Evolutionary conservation across 176 grass and related monocot genomes (phyloP).

Genomic region (Rhynchospora breviuscula): DNA sequence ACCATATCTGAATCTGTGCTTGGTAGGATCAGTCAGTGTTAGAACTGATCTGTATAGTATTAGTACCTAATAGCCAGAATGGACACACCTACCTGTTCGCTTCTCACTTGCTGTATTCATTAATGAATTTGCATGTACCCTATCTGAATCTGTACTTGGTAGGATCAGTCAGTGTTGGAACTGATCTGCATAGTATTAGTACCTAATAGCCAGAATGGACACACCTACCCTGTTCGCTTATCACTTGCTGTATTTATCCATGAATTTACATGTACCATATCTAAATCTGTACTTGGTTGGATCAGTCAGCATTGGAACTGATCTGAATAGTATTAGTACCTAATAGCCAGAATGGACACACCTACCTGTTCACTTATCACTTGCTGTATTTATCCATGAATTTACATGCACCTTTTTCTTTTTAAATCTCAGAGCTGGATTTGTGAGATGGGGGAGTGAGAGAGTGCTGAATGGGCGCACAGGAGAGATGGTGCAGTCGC

Average conservation of each 20-base stretch:
- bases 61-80: not conserved
- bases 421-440: slow-evolving; percentile 55
- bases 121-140: too few species aligned
- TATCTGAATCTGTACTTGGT: too few species aligned
- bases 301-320: too few species aligned
- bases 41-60: not conserved
- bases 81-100: not conserved
- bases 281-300: too few species aligned
- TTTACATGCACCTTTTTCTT: not conserved
- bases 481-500: slow-evolving; percentile 57
- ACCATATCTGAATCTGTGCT: not conserved
- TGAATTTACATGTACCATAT: not conserved
- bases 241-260: not conserved
- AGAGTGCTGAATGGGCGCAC: slow-evolving; percentile 75
- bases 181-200: too few species aligned
- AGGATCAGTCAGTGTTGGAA: too few species aligned
- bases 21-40: not conserved
- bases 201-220: too few species aligned
- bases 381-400: not conserved
- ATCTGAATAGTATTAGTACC: too few species aligned
- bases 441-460: slow-evolving; percentile 63
- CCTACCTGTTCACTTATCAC: not conserved
- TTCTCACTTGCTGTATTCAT: too few species aligned
- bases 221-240: not conserved
- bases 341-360: too few species aligned